Conservation (phyloP, 2,329 filamentous ascomycete species). For the Talaromyces sp. region DNA sequence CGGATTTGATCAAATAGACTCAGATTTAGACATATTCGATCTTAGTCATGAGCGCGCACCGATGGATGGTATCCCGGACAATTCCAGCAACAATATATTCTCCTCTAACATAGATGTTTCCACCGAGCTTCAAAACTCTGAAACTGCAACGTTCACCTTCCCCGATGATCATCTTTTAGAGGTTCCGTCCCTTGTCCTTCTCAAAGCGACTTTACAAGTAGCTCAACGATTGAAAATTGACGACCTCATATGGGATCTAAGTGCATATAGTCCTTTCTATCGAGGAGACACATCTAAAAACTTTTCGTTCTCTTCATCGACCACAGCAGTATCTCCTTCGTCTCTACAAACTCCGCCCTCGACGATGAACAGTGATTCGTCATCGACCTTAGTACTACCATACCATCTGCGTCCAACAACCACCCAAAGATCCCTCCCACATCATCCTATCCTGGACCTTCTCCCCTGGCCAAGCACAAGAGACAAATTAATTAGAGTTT, state of each 20-base stretch:
- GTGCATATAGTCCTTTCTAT: constrained; percentile 49
- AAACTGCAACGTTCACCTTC: not conserved
- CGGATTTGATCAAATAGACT: not conserved
- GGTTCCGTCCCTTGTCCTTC: constrained; percentile 25
- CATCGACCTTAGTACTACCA: constrained; percentile 40
- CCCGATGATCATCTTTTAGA: not conserved
- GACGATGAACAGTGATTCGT: constrained; percentile 26
- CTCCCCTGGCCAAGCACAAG: constrained; percentile 57
- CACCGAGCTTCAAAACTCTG: not conserved
- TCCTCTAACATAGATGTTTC: not conserved
- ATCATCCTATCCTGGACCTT: constrained; percentile 58
- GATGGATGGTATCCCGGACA: not conserved
- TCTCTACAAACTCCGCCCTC: constrained; percentile 16
- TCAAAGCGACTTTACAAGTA: constrained; percentile 49
- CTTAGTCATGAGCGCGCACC: too few species aligned
- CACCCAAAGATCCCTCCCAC: constrained; percentile 49
- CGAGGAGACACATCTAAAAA: not conserved
- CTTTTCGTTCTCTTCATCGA: not conserved
- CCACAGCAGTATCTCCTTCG: constrained; percentile 15
- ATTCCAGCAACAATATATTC: not conserved
- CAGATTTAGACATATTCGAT: not conserved
- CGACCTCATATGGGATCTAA: constrained; percentile 46
- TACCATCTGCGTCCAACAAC: constrained; percentile 50
- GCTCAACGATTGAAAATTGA: constrained; percentile 46
- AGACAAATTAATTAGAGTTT: constrained; percentile 52